A percentile compares a stretch with the other conserved stretches of the same genome.
These are phyloP conservation scores for Cladophialophora immunda DNA, from an alignment of 2,329 filamentous ascomycete genomes.

Conservation along the genomic window DNA sequence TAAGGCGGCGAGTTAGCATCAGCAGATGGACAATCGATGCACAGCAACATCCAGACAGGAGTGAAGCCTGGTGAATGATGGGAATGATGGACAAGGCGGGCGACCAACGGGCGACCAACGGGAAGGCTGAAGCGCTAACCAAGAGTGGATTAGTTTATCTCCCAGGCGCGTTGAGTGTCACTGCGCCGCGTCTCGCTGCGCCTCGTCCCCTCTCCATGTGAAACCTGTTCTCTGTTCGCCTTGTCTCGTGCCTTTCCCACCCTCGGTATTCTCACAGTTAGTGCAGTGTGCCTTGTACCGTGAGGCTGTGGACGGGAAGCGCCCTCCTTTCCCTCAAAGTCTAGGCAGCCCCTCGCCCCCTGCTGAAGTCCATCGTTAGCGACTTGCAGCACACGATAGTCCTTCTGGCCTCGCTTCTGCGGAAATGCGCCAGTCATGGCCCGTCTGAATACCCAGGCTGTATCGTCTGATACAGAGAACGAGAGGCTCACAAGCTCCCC, in stretches of 20 bases:
- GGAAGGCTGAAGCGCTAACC: constrained; percentile 11
- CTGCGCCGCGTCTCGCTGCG: neutral
- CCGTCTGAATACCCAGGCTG: constrained; percentile 30
- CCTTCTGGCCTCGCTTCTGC: neutral
- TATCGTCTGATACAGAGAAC: constrained; percentile 56
- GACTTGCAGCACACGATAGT: neutral
- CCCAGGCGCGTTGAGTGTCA: constrained; percentile 1
- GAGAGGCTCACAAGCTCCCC: constrained; percentile 23
- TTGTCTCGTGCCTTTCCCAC: neutral
- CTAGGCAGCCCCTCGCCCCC: neutral
- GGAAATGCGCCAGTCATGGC: constrained; percentile 35
- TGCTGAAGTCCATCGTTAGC: neutral
- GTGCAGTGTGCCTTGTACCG: neutral
- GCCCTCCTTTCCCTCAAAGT: neutral
- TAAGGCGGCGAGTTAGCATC: neutral
- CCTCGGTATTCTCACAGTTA: neutral
- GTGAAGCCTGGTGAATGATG: neutral
- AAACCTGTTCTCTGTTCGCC: neutral
- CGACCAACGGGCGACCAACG: neutral
- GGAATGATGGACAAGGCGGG: neutral
- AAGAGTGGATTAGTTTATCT: neutral
- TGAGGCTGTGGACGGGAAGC: neutral
- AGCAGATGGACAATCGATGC: neutral
- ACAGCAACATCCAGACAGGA: neutral
- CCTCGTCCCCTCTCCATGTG: neutral